Percentiles rank a stretch among this genome's conserved stretches.
phyloP scores from a whole-genome alignment of 257 asterid genomes.

The Asclepias syriaca region DNA sequence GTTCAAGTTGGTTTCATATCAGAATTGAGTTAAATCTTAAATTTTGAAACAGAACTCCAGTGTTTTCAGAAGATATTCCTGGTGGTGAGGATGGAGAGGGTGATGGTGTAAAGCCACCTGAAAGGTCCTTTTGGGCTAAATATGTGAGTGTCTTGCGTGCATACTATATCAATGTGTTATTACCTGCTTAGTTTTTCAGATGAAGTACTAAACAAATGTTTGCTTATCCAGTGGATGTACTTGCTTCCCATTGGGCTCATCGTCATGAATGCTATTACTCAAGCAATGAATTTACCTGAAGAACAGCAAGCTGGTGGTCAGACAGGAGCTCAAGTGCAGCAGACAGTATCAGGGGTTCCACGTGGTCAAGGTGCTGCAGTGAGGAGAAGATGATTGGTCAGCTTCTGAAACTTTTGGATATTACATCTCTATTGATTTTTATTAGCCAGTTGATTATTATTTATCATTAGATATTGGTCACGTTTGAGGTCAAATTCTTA shows the following conservation, averaged over 20 bases:
- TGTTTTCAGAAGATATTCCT: conserved; percentile 57
- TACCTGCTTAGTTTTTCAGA: neutral
- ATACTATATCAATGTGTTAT: conserved; percentile 2
- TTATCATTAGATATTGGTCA: neutral
- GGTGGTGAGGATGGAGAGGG: conserved; percentile 64
- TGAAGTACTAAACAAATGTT: neutral
- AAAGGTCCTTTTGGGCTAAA: conserved; percentile 97
- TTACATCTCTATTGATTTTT: neutral
- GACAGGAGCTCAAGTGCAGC: conserved; percentile 57
- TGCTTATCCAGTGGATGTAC: conserved; percentile 82
- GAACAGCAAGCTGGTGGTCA: conserved; percentile 70
- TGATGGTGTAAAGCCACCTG: conserved; percentile 69
- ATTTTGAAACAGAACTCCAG: conserved; percentile 64
- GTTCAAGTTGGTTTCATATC: conserved; percentile 1
- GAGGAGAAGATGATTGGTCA: conserved; percentile 64
- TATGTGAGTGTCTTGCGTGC: conserved; percentile 51
- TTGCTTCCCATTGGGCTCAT: conserved; percentile 90
- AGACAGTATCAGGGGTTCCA: conserved; percentile 32
- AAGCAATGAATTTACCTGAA: conserved; percentile 92
- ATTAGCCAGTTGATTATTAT: neutral
- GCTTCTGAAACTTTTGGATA: neutral
- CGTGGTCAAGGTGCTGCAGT: conserved; percentile 75
- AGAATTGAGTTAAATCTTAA: conserved; percentile 2
- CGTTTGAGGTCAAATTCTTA: no score
- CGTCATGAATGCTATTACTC: conserved; percentile 90